These are phyloP conservation scores for Magnusiomyces paraingens DNA, from an alignment of 1,139 yeast genomes.

Conservation along the genomic window DNA sequence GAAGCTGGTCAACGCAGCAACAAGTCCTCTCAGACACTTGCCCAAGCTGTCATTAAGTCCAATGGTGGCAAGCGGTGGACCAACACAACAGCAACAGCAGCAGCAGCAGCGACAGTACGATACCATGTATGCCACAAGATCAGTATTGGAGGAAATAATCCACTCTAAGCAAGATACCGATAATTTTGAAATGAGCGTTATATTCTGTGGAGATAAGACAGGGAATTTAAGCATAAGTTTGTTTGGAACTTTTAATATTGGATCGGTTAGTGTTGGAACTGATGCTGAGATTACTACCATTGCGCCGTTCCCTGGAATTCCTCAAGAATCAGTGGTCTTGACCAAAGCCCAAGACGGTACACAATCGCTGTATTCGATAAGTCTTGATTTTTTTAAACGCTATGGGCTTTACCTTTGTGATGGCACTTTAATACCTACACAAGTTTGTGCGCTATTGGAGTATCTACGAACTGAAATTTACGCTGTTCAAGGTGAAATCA, in stretches of 20 bases:
- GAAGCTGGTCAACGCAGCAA: background rate
- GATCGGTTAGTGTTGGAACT: conserved; percentile 14
- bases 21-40: conserved; percentile 6
- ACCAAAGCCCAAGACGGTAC: conserved; percentile 3
- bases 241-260: conserved; percentile 27
- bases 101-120: background rate
- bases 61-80: background rate
- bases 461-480: conserved; percentile 40
- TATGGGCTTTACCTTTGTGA: conserved; percentile 28
- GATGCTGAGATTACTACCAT: conserved; percentile 7
- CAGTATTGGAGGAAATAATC: conserved; percentile 18
- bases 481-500: conserved; percentile 37
- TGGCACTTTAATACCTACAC: conserved; percentile 30
- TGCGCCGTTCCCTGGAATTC: background rate
- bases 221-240: conserved; percentile 23
- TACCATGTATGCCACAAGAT: conserved; percentile 6
- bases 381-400: conserved; percentile 19
- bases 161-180: conserved; percentile 17
- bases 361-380: conserved; percentile 1
- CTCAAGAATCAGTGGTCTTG: background rate
- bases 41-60: conserved; percentile 13
- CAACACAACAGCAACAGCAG: too few species aligned
- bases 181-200: conserved; percentile 17
- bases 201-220: conserved; percentile 21
- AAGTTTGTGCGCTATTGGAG: conserved; percentile 31